phyloP scores from a whole-genome alignment of 495 filamentous ascomycete species.

The Neurospora sp. region DNA sequence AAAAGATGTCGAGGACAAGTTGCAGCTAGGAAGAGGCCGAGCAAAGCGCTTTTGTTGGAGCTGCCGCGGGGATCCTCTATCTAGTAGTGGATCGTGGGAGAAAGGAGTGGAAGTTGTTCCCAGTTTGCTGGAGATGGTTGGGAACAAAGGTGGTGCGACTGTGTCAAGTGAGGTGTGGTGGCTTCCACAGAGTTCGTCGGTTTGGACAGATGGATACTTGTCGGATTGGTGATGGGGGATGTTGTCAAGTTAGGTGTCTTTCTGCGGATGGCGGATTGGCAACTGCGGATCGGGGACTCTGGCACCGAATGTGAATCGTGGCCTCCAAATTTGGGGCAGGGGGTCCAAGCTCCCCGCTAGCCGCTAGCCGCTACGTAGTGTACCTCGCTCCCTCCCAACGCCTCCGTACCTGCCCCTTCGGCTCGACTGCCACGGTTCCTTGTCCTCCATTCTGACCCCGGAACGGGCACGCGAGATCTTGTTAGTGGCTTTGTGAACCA shows the following conservation, averaged over 20 bases:
- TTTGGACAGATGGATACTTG: background rate
- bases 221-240: background rate
- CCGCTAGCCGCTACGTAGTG: background rate
- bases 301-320: slow-evolving; percentile 23
- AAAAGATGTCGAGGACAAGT: background rate
- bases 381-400: background rate
- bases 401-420: background rate
- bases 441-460: background rate
- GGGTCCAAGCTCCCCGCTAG: slow-evolving; percentile 17
- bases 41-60: background rate
- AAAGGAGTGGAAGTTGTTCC: background rate
- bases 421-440: background rate
- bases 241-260: slow-evolving; percentile 1
- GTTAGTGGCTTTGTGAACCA: background rate
- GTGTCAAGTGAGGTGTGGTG: slow-evolving; percentile 21
- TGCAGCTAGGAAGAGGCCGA: background rate
- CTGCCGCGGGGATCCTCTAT: background rate
- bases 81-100: background rate
- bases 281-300: background rate
- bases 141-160: background rate
- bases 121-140: background rate
- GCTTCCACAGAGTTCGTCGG: slow-evolving; percentile 11
- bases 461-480: background rate
- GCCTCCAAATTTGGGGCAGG: slow-evolving; percentile 23
- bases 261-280: background rate